A percentile compares a stretch with the other conserved stretches of the same genome.
Evolutionary conservation across 1,284 basidiomycete genomes (phyloP).

Genomic region (Irpex lacteus): DNA sequence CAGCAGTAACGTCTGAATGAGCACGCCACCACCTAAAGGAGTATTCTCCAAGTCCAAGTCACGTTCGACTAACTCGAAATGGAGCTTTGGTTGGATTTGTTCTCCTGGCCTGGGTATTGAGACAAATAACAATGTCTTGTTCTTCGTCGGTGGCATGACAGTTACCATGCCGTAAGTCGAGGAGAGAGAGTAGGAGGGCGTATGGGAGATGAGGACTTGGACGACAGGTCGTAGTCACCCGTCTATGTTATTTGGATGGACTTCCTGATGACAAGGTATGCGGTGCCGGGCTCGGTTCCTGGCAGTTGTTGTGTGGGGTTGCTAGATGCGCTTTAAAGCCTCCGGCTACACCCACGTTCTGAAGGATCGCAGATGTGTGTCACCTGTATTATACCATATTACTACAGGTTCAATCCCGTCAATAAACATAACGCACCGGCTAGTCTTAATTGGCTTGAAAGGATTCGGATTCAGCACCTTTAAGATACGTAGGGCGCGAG

Average conservation of each 20-base stretch:
- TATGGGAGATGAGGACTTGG: neutral
- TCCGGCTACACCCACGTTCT: neutral
- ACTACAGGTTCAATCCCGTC: too few relatives aligned
- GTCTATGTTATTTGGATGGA: neutral
- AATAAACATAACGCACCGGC: too few relatives aligned
- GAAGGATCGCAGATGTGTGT: neutral
- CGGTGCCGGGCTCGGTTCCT: neutral
- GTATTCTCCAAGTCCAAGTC: conserved; percentile 36
- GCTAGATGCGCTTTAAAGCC: neutral
- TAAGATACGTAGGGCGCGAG: too few relatives aligned
- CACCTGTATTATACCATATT: neutral
- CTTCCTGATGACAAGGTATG: neutral
- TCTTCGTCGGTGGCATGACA: conserved; percentile 6
- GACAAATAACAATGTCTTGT: conserved; percentile 9
- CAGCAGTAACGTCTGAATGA: conserved; percentile 33
- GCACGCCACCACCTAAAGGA: conserved; percentile 33
- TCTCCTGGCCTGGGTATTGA: neutral
- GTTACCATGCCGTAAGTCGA: neutral
- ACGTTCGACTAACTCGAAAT: conserved; percentile 7
- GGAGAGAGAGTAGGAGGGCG: neutral
- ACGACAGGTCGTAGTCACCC: neutral
- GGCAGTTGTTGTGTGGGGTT: neutral
- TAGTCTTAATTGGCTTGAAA: too few relatives aligned
- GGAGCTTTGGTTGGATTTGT: neutral
- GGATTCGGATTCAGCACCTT: too few relatives aligned